Evolutionary conservation across 805 yeast genomes (phyloP), one percentile per base, ranked within the genome.

Genomic region (Lipomyces yamanashiensis): DNA sequence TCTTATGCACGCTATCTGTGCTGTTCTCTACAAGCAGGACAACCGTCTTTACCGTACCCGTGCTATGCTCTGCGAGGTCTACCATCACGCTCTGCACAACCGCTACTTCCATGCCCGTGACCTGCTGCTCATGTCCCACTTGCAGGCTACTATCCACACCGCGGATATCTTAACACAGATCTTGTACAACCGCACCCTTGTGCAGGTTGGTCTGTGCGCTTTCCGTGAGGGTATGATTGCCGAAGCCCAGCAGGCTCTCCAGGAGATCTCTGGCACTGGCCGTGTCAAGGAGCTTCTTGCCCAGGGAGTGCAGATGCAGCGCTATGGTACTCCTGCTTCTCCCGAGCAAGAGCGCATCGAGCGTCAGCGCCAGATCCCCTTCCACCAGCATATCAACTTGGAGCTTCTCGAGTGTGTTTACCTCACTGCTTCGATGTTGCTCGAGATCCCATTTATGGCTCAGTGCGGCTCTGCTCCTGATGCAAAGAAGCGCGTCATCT

Each of bases 341-440:
- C 77, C 82, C 52, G 73, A 71, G 54, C 73, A 70, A 51, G 73
- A 71, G 58, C 56, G 63, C 21, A 84, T 82, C 66, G 96, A 89
- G 74, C 85, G 82, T 72, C 93, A 87, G 78, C 87, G 92, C 75
- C 84, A 92, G 75, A 82, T 95, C 75, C 99, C 99, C 63, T 95
- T 89, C 88, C 99, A 95, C 80, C 92, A 91, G 89, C 99, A 95
- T 79, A 93, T 95, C 77, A 95, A 95, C 79, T 81, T 93, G 72
- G 98, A 96, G 81, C 85, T 95, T 73, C 83, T 95, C 70, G 99
- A 95, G 79, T 89, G 96, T 75, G 96, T 90, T 54, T 93, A 88
- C 82, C 85, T 92, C 81, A 95, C 98, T 12, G 82, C 90, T 63
- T 90, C 96, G 37, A 81, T 95, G 78, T 84, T 95, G 74, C 85